These are phyloP conservation scores for Penicillium bialowiezense DNA, from an alignment of 495 filamentous ascomycete species.

Conservation along the genomic window DNA sequence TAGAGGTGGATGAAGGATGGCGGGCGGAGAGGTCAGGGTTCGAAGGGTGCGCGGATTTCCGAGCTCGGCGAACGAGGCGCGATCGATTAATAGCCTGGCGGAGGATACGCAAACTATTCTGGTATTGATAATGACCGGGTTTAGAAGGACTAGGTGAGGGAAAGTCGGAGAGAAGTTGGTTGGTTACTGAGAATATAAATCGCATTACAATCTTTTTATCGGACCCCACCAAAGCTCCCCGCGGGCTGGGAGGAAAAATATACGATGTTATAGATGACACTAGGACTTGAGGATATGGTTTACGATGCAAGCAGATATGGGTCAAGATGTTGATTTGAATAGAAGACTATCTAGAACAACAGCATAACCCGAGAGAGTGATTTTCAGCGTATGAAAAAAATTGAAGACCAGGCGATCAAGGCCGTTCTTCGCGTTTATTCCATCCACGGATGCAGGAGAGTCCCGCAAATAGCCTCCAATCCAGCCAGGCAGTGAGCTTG, in stretches of 20 bases:
- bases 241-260: no score
- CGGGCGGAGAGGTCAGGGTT: no score
- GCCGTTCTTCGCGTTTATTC: slow-evolving; percentile 61
- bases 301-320: neutral
- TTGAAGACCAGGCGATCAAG: slow-evolving; percentile 55
- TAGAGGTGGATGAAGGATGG: no score
- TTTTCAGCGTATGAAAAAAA: slow-evolving; percentile 44
- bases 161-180: neutral
- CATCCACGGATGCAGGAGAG: slow-evolving; percentile 48
- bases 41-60: no score
- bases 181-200: neutral
- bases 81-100: no score
- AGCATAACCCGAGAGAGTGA: slow-evolving; percentile 25
- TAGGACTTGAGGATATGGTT: neutral
- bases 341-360: slow-evolving; percentile 20
- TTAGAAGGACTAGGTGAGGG: neutral
- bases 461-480: slow-evolving; percentile 34
- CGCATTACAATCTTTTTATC: slow-evolving; percentile 13
- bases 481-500: slow-evolving; percentile 31
- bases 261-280: neutral
- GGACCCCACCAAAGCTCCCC: slow-evolving; percentile 15
- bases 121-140: no score
- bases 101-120: no score
- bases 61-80: no score
- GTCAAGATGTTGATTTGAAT: slow-evolving; percentile 22